A percentile compares a stretch with the other conserved stretches of the same genome.
Conservation (phyloP, 306 rosid genomes). For the Vicia faba region DNA sequence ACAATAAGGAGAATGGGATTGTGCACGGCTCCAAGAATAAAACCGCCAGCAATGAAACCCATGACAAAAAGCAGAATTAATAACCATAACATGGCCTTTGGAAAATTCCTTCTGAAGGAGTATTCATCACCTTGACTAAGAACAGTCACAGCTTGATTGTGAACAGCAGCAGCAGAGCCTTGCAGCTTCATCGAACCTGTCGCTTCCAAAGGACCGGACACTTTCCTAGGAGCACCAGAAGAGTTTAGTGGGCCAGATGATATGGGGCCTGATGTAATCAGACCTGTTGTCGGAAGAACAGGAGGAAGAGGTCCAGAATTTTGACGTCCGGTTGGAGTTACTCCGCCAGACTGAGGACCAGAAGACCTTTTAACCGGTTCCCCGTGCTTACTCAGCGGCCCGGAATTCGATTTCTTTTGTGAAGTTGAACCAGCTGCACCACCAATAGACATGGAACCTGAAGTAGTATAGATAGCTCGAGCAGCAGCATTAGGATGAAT, state of each 20-base stretch:
- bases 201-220: slow-evolving; percentile 84
- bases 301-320: slow-evolving; percentile 91
- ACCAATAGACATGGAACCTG: slow-evolving; percentile 73
- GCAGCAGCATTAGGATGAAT: slow-evolving; percentile 70
- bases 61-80: slow-evolving; percentile 87
- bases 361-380: slow-evolving; percentile 91
- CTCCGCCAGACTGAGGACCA: slow-evolving; percentile 98
- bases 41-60: slow-evolving; percentile 99
- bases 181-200: slow-evolving; percentile 80
- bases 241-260: slow-evolving; percentile 89
- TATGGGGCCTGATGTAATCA: slow-evolving; percentile 92
- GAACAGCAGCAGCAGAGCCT: slow-evolving; percentile 58
- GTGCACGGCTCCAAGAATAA: slow-evolving; percentile 95
- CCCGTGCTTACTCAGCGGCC: slow-evolving; percentile 93
- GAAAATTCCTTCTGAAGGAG: slow-evolving; percentile 84
- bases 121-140: slow-evolving; percentile 77
- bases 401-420: slow-evolving; percentile 83
- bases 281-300: slow-evolving; percentile 91
- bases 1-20: slow-evolving; percentile 86
- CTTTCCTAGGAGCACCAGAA: slow-evolving; percentile 89
- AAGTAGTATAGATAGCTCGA: slow-evolving; percentile 71
- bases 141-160: slow-evolving; percentile 81
- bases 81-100: slow-evolving; percentile 83
- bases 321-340: slow-evolving; percentile 79
- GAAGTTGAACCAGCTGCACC: slow-evolving; percentile 66